Evolutionary conservation across 148 eudicot genomes (phyloP), one percentile per base, ranked within the genome.

Genomic region (Fagopyrum tataricum): DNA sequence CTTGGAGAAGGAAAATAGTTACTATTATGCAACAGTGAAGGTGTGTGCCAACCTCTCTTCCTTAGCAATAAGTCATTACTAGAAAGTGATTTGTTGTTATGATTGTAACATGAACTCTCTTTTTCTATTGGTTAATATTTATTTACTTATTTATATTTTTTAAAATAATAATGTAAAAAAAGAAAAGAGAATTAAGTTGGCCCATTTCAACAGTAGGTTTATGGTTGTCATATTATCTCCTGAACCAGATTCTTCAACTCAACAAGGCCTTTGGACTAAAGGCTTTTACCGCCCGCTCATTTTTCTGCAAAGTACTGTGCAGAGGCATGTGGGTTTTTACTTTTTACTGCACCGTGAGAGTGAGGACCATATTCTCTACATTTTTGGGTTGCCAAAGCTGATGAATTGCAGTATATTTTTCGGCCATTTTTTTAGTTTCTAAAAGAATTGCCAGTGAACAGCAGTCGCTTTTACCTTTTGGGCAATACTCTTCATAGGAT

Each of bases 201-300:
- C 44, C 69, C 69, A 37, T 64, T 42, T 64, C 43, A 64, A 70
- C 72, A 70, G 72, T 70, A 70, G 49, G 14, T 70, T 70, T 70
- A 37, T 70, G 48, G 72, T 70, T 70, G 72, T 42, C 72, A 70
- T 46, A 2, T 69, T 69, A 5, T 7, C 31, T 48, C 15, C 72
- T 42, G 72, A 68, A 68, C 52, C 52, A 70, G 72, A 70, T 70
- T 70, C 72, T 70, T 37, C 31, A 23, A 24, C 66, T 64, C 69
- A 37, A 37, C 43, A 13, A 64, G 20, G 39, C 69, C 69, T 64
- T 37, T 37, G 26, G 31, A 43, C 69, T 64, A 18, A 37, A 13
- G 20, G 20, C 18, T 37, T 64, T 64, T 5, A 37, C 43, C 69
- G 37, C 9, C 69, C 43, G 39, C 68, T 43, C 10, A 64, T 37